These are phyloP conservation scores for Fusarium aywerte DNA, from an alignment of 2,329 filamentous ascomycete genomes.

Conservation along the genomic window DNA sequence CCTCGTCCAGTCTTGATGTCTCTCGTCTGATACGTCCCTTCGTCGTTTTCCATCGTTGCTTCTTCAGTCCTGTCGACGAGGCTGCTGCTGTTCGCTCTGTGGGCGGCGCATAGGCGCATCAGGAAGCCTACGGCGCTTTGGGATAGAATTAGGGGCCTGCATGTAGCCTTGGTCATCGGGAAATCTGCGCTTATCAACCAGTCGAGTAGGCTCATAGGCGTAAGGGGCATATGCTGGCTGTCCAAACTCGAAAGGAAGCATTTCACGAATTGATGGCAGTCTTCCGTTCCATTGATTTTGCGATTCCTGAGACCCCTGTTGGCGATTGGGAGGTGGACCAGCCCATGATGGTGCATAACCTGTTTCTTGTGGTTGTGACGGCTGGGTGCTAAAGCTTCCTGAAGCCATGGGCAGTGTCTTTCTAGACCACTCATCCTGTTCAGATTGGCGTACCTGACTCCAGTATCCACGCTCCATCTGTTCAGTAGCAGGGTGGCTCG, in stretches of 20 bases:
- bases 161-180: not conserved
- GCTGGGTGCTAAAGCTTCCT: not conserved
- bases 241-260: slow-evolving; percentile 15
- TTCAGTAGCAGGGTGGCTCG: not conserved
- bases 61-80: not conserved
- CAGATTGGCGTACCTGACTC: not conserved
- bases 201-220: not conserved
- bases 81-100: not conserved
- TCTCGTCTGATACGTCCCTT: not conserved
- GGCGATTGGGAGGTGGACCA: not conserved
- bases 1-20: not conserved
- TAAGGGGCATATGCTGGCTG: not conserved
- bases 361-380: not conserved
- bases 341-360: not conserved
- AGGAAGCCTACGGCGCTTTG: slow-evolving; percentile 28
- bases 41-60: not conserved
- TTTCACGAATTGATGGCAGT: slow-evolving; percentile 27
- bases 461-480: slow-evolving; percentile 1
- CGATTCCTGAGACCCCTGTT: not conserved
- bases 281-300: not conserved
- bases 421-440: not conserved
- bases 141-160: not conserved
- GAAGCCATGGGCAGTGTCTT: not conserved
- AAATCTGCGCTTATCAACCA: slow-evolving; percentile 7
- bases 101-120: not conserved